Base-by-base conservation (phyloP, 2,329 filamentous ascomycete genomes). In the Aspergillus sp. region DNA sequence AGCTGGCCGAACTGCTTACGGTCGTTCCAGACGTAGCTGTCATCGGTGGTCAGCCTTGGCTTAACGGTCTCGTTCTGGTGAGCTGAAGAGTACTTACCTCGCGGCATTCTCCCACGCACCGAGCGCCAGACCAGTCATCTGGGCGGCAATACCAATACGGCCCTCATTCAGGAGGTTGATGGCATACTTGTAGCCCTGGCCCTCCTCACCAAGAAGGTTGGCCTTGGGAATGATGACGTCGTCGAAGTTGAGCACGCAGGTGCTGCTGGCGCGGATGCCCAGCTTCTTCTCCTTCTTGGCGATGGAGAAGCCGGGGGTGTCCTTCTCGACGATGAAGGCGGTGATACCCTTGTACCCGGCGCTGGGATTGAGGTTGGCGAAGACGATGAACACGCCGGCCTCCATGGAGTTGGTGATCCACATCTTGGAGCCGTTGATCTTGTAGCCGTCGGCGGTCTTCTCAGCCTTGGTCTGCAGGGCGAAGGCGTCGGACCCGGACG, bases 241-340 rank as follows among this genome's bases (percentile, higher is more conserved):
- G 74, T 99, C 94, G 65, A 99, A 95, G 81, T 90, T 97, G 72
- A 99, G 81, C 58, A 96, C 93, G 74, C 94, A 99, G 30, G 94
- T 99, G 77, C 89, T 95, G 76, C 89, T 95, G 49, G 94, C 94
- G 68, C 84, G 87, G 77, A 99, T 99, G 53, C 94, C 94, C 45
- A 99, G 86, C 81, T 99, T 99, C 87, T 97, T 97, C 81, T 99
- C 94, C 81, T 99, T 99, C 84, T 99, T 99, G 38, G 94, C 91
- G 66, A 99, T 95, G 55, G 84, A 86, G 80, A 99, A 96, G 32
- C 94, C 94, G 50, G 87, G 86, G 46, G 84, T 89, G 65, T 81
- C 87, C 79, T 96, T 96, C 76, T 96, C 92, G 40, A 97, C 86
- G 55, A 99, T 79, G 71, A 99, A 99, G 48, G 94, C 94, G 2